Evolutionary conservation across 2,329 filamentous ascomycete genomes (phyloP).

Genomic region (Sporothrix globosa): DNA sequence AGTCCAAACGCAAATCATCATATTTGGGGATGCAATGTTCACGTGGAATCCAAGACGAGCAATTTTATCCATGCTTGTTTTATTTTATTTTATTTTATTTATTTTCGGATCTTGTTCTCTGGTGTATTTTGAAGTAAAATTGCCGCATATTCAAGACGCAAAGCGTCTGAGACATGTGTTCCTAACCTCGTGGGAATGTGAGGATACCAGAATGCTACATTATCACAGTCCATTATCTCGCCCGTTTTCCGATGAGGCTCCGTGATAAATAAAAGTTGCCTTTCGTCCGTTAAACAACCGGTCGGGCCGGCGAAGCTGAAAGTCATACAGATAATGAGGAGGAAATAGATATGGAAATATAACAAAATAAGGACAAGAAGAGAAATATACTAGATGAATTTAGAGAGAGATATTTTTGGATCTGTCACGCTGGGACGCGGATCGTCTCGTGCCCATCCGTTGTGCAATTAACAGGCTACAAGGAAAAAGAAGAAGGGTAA

Average conservation of each 20-base stretch:
- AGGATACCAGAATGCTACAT: not conserved
- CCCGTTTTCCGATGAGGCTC: slow-evolving; percentile 6
- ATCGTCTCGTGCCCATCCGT: not conserved
- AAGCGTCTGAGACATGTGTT: too few species aligned
- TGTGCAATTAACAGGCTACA: not conserved
- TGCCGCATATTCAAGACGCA: not conserved
- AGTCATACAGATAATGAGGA: not conserved
- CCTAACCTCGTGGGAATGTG: too few species aligned
- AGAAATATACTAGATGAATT: not conserved
- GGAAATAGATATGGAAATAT: not conserved
- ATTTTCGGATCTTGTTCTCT: not conserved
- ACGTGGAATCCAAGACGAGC: too few species aligned
- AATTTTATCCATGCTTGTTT: too few species aligned
- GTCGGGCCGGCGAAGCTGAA: slow-evolving; percentile 34
- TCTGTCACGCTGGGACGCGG: not conserved
- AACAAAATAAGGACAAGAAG: not conserved
- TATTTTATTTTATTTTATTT: not conserved
- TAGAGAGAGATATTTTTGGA: slow-evolving; percentile 14
- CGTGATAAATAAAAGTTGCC: slow-evolving; percentile 28
- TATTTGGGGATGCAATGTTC: too few species aligned
- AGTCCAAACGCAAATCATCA: too few species aligned
- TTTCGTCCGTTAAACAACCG: slow-evolving; percentile 37
- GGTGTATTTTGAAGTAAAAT: too few species aligned
- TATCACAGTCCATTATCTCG: not conserved
- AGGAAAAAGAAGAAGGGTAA: not conserved